Base-by-base conservation (phyloP, 2,329 filamentous ascomycete genomes). In the Microsporum canis region DNA sequence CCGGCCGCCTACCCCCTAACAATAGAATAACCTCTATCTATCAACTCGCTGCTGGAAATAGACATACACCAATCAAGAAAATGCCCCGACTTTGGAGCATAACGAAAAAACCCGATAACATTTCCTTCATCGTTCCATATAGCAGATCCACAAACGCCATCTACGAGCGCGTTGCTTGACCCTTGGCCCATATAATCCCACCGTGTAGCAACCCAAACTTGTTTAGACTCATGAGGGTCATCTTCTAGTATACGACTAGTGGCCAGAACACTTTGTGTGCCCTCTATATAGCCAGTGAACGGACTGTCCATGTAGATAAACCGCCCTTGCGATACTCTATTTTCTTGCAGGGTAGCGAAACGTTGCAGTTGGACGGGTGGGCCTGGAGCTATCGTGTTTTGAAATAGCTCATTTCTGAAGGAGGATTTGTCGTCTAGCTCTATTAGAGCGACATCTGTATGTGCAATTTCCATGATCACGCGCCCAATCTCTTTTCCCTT, bases 101-200 rank as follows among this genome's bases (percentile, higher is more conserved):
- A 64, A 43, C 61, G 41, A 41, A 64, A 66, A 55, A 65, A 63
- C 7, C 62, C 62, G 2, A 64, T 33, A 3, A 66, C 60, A 55
- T 55, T 36, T 14, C 49, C 31, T 5, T 63, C 56, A n/a, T 58
- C 17, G 57, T 63, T 33, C 62, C 61, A 65, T 14, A 65, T 59
- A 0, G 60, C 58, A 6, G 61, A 64, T 1, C 63, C 63, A 51
- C 62, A 62, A 12, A 49, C 43, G 6, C 64, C 64, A 59, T 63
- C 62, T 17, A 39, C 41, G 2, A 62, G 29, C 5, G 12, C 23
- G 1, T 47, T 1, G 5, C 34, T 34, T 3, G 60, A 61, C 2
- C 59, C 60, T 38, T 67, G 63, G 12, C 63, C 63, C 38, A 65
- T 60, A 51, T 66, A 65, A 43, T 38, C 33, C 65, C 63, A 65